Evolutionary conservation across 495 filamentous ascomycete species (phyloP), one percentile per base, ranked within the genome.

Genomic region (Tuber indicum): DNA sequence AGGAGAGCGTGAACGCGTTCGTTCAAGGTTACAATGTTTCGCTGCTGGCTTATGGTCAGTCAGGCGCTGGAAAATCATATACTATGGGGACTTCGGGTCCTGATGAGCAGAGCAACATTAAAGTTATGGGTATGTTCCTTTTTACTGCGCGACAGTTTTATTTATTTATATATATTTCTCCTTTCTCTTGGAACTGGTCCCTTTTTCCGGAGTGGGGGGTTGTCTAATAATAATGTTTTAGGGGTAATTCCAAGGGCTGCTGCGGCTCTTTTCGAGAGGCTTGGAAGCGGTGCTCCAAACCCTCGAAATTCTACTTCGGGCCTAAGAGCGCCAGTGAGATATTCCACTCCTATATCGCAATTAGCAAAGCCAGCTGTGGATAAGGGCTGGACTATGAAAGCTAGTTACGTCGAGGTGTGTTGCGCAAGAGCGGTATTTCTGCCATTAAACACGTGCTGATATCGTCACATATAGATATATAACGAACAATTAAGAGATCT

Each of bases 61-160:
- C 96, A n/a, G 96, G 96, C 52, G 94, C 96, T n/a, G 96, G 96
- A 81, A 99, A 99, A 86, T 99, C 96, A 1, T 98, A 98, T 84
- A 99, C 96, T 0, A 99, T 99, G 96, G 96, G 96, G 62, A 99
- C 96, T 2, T 92, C 96, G 4, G 93, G 94, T 4, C 94, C 96
- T 12, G 85, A 83, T 32, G 95, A 97, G 82, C 93, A 97, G 82
- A 87, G 86, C n/a, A 87, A 94, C 81, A 74, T 88, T 70, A 88
- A 91, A 19, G 85, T 89, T 0, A 97, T 94, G 93, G 95, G 94
- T 97, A 87, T 85, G 81, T 82, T 47, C 75, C 32, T 47, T 73
- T 79, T 43, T 71, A 10, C 52, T 43, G 43, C 46, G 62, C 39
- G 19, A 62, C 26, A 70, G 14, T 36, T 26, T 17, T 32, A 41